Evolutionary conservation across 305 asterid species (phyloP).

Genomic region (Fraxinus platypoda): DNA sequence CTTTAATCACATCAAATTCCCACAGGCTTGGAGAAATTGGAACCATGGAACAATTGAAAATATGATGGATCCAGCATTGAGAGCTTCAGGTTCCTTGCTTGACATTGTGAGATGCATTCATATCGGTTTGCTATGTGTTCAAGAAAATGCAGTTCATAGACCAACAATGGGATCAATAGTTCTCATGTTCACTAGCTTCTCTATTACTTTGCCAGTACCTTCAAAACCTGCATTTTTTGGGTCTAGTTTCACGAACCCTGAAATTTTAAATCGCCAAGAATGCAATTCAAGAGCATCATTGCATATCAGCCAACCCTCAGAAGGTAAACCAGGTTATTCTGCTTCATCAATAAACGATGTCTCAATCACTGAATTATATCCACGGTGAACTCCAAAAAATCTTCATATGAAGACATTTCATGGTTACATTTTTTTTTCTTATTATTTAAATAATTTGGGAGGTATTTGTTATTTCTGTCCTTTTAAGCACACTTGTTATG

Average conservation of each 20-base stretch:
- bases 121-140: slow-evolving; percentile 31
- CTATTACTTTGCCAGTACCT: slow-evolving; percentile 17
- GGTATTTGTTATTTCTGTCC: background rate
- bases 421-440: background rate
- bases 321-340: background rate
- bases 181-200: slow-evolving; percentile 24
- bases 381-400: slow-evolving; percentile 5
- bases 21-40: slow-evolving; percentile 37
- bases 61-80: slow-evolving; percentile 24
- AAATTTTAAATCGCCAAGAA: background rate
- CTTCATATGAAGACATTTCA: background rate
- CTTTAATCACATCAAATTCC: background rate
- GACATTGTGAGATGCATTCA: slow-evolving; percentile 34
- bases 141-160: slow-evolving; percentile 12
- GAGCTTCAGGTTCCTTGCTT: background rate
- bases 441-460: background rate
- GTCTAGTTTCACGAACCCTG: background rate
- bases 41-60: slow-evolving; percentile 8
- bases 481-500: background rate
- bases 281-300: background rate
- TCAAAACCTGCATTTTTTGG: slow-evolving; percentile 19
- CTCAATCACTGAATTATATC: slow-evolving; percentile 21
- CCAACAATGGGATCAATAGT: slow-evolving; percentile 23
- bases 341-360: slow-evolving; percentile 9
- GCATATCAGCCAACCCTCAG: too few species aligned